phyloP scores from a whole-genome alignment of 257 asterid genomes.

The Solanum habrochaites region DNA sequence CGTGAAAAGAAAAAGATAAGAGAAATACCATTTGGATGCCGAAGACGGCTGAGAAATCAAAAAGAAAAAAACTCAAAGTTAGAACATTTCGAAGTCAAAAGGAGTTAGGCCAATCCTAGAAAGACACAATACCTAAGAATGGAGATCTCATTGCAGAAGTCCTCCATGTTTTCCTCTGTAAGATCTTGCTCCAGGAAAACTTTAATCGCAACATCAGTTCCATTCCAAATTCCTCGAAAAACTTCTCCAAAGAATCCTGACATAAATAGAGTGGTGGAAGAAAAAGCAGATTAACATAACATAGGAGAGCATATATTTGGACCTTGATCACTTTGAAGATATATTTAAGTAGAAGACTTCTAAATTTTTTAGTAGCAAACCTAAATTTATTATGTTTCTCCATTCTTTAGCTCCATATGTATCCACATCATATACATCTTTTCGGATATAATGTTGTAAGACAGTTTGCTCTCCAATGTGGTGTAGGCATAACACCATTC shows the following conservation, averaged over 20 bases:
- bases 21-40: slow-evolving; percentile 91
- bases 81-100: slow-evolving; percentile 16
- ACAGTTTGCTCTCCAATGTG: background rate
- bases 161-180: slow-evolving; percentile 98
- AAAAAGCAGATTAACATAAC: background rate
- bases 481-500: background rate
- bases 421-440: background rate
- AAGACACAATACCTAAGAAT: slow-evolving; percentile 59
- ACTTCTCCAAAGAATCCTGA: slow-evolving; percentile 98
- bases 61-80: slow-evolving; percentile 11
- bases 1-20: slow-evolving; percentile 9
- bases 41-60: slow-evolving; percentile 68
- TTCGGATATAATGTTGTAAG: background rate
- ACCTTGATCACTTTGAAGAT: background rate
- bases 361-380: background rate
- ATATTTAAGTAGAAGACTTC: background rate
- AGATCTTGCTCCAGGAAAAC: slow-evolving; percentile 98
- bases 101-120: background rate
- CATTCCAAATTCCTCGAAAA: slow-evolving; percentile 97
- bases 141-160: slow-evolving; percentile 92
- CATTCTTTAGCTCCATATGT: background rate
- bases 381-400: background rate
- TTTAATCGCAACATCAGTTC: slow-evolving; percentile 95
- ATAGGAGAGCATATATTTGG: background rate
- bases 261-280: background rate